Base-by-base conservation (phyloP, 495 filamentous ascomycete genomes). In the Xylaria nigripes region DNA sequence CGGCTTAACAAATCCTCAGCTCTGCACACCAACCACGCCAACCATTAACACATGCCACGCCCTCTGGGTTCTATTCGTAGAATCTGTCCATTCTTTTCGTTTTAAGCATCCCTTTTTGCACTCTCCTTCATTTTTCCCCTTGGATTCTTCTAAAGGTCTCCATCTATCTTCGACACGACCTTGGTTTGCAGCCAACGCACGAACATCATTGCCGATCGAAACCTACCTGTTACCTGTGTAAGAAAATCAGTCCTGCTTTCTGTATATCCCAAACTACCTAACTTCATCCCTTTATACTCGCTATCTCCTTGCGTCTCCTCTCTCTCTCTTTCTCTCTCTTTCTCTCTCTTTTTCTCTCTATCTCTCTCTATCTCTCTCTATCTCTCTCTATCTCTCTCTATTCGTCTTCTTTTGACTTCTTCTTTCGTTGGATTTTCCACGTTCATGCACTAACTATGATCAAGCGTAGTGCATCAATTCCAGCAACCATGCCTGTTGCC, bases 401-500 rank as follows among this genome's bases (percentile, higher is more conserved):
- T 18, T 44, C 27, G 24, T 19, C 23, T 32, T 12, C 15, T 15
- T 22, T 44, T n/a, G 15, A 0, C 6, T 9, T 16, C 7, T 18
- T 42, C 32, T 24, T 10, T 32, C 22, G 12, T 15, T 9, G 12
- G 23, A n/a, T 2, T 36, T 36, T 9, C 4, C 15, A 2, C 13
- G 15, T 36, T 12, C 32, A n/a, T 22, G 13, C 30, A 54, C 51
- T 54, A 16, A 54, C 6, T 8, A 8, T 12, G 6, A 12, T n/a
- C 27, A n/a, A 22, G n/a, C 43, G 13, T 24, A 45, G 7, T 48
- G 32, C 32, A 43, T 24, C 34, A 7, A 19, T 25, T 6, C 21
- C 30, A 36, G 16, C 45, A n/a, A 48, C 21, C 12, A 64, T 56
- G 57, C 25, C 61, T 9, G 24, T 23, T 18, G 24, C 64, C 2